Percentiles rank a stretch among this genome's conserved stretches.
Conservation (phyloP, 257 asterid genomes). For the Solanum bulbocastanum region DNA sequence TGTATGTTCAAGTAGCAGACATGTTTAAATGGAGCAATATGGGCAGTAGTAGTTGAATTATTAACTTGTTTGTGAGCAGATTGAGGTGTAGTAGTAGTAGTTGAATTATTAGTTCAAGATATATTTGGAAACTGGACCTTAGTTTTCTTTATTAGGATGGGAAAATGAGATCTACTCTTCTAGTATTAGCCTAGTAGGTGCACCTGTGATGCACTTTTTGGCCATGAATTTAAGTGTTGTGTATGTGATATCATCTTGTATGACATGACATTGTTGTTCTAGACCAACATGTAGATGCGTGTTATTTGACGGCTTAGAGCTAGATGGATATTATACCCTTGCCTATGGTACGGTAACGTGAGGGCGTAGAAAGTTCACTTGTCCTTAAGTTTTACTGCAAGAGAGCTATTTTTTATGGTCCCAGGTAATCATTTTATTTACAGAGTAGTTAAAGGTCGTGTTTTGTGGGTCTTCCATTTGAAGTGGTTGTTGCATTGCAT, state of each 20-base stretch:
- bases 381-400: not conserved
- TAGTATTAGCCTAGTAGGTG: not conserved
- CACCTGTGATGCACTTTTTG: not conserved
- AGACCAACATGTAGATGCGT: not conserved
- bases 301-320: not conserved
- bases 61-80: not conserved
- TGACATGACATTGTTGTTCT: not conserved
- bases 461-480: not conserved
- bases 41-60: not conserved
- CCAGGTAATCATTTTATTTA: not conserved
- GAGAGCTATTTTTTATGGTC: not conserved
- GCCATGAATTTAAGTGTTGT: not conserved
- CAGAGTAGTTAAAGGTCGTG: not conserved
- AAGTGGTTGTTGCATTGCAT: not conserved
- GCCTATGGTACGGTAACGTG: not conserved
- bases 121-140: not conserved
- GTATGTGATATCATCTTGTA: not conserved
- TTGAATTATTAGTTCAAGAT: too few relatives aligned
- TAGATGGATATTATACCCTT: not conserved
- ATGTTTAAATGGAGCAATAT: not conserved
- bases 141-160: not conserved
- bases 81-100: not conserved
- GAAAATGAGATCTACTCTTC: not conserved
- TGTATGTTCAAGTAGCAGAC: not conserved
- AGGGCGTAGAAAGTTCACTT: not conserved